Evolutionary conservation across 2,329 filamentous ascomycete genomes (phyloP).

Genomic region (Botryotinia narcissicola): DNA sequence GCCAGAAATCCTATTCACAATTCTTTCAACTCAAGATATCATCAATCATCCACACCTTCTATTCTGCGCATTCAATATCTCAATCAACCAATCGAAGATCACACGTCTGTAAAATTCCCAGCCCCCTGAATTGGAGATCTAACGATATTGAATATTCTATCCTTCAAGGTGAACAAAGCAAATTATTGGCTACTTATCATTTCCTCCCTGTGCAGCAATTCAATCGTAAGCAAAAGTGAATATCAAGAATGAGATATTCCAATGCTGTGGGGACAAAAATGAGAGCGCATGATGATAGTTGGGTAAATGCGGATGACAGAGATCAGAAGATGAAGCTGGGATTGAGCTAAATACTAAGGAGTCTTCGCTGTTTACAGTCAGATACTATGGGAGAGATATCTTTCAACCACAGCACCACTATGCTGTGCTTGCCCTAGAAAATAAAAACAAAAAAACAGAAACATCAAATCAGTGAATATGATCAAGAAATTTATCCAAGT

Average conservation of each 20-base stretch:
- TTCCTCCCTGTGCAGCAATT: background rate
- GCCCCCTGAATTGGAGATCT: background rate
- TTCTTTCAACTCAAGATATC: background rate
- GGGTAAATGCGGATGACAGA: too few species aligned
- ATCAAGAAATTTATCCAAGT: background rate
- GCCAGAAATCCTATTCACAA: background rate
- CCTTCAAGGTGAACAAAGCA: background rate
- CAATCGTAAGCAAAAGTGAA: background rate
- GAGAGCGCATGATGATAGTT: background rate
- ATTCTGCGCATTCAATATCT: background rate
- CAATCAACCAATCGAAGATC: background rate
- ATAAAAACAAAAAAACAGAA: background rate
- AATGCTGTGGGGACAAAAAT: rapidly evolving
- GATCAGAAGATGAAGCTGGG: background rate
- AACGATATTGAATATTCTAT: background rate
- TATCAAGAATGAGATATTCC: background rate
- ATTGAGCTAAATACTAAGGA: background rate
- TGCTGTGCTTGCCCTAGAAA: background rate
- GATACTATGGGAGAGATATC: background rate
- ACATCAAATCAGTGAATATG: background rate
- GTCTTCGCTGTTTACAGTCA: background rate
- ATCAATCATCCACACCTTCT: background rate
- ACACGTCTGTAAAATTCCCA: background rate
- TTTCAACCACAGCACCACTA: background rate
- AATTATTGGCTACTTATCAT: background rate